Base-by-base conservation (phyloP, 148 eudicot species). In the Chenopodium formosanum region DNA sequence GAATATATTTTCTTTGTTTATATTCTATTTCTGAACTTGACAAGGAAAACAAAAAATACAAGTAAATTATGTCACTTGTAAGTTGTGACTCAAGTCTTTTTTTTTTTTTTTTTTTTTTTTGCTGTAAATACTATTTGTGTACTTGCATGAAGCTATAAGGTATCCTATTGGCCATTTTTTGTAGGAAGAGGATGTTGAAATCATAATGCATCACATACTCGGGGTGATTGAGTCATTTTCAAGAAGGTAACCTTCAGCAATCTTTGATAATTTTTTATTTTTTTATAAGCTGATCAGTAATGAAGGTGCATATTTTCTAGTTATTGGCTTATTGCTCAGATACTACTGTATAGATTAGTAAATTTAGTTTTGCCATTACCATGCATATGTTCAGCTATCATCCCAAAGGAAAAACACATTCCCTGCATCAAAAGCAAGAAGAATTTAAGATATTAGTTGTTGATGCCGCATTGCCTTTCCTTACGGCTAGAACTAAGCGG, bases 101-200 rank as follows among this genome's bases (percentile, higher is more conserved):
- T 20, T 40, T 2, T 40, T 3, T 9, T 58, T 46, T 71, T 0
- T 70, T 3, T 16, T 56, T 62, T 12, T 19, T 29, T 20, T 12
- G 13, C 25, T 62, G 9, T 78, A 53, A 44, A 8, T 56, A 74
- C 3, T 50, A 76, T 47, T 22, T 69, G 23, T 56, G 11, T 16
- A 40, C 22, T 74, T 10, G 34, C 44, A 40, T 83, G 75, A 44
- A 67, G 66, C 78, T 62, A 63, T 80, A 48, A 46, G 31, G 70
- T 22, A 47, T 58, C 34, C 53, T 22, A 56, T 70, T 76, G 76
- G 71, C 73, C 40, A 12, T 82, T 27, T 69, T 60, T 78, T 92
- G 90, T 80, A 92, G 99, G 97, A 90, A 86, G 97, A 94, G 86
- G 95, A 93, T 78, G 95, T 94, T 65, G 97, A 90, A 22, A 85